Conservation (phyloP, 1,284 basidiomycete species). For the Amylostereum areolatum region DNA sequence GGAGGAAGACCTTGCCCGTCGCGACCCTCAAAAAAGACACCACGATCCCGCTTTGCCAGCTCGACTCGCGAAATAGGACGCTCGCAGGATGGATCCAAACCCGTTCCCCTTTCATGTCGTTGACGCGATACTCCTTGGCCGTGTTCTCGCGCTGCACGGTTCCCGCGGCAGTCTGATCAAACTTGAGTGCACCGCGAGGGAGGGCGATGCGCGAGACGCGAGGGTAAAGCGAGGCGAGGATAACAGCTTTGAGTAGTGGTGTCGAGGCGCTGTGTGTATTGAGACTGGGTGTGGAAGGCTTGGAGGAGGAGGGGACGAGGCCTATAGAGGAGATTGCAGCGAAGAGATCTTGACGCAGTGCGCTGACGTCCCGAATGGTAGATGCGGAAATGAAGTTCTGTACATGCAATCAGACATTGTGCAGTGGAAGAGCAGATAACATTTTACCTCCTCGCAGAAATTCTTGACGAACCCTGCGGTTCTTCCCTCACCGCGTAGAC, state of each 20-base stretch:
- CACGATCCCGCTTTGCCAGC: slow-evolving; percentile 76
- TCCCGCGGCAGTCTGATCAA: slow-evolving; percentile 77
- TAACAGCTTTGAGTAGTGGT: slow-evolving; percentile 76
- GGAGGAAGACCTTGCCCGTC: slow-evolving; percentile 82
- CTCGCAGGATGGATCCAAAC: slow-evolving; percentile 88
- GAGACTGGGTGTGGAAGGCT: slow-evolving; percentile 39
- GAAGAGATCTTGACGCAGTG: slow-evolving; percentile 76
- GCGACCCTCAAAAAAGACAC: slow-evolving; percentile 81
- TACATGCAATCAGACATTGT: neutral
- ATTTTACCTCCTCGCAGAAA: slow-evolving; percentile 74
- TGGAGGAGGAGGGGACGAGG: slow-evolving; percentile 48
- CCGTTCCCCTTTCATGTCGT: slow-evolving; percentile 52
- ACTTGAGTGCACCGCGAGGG: slow-evolving; percentile 72
- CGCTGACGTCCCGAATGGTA: slow-evolving; percentile 77
- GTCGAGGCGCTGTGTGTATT: slow-evolving; percentile 59
- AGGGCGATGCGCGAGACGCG: slow-evolving; percentile 70
- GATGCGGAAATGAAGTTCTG: slow-evolving; percentile 81
- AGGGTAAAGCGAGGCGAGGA: slow-evolving; percentile 82
- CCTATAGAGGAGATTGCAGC: slow-evolving; percentile 70
- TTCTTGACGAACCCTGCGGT: slow-evolving; percentile 40
- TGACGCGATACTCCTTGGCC: slow-evolving; percentile 78
- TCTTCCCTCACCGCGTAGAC: slow-evolving; percentile 45
- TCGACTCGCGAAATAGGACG: slow-evolving; percentile 67
- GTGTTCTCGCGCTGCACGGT: slow-evolving; percentile 77
- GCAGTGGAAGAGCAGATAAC: neutral